Evolutionary conservation across 805 yeast genomes (phyloP), one percentile per base, ranked within the genome.

Genomic region (Ogataea pignaliae): DNA sequence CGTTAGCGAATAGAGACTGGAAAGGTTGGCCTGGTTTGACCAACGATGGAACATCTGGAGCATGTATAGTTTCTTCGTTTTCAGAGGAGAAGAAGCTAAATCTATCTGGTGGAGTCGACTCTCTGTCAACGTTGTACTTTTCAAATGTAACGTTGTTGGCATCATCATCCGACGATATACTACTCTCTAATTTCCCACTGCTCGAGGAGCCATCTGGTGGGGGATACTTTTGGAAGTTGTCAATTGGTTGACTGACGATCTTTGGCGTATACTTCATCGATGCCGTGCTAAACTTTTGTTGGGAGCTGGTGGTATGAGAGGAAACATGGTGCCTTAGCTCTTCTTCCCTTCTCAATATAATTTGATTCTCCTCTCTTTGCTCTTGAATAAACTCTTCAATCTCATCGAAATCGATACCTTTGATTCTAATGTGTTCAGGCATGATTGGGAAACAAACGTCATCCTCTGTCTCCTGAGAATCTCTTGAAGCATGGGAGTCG

Each of bases 391-490:
- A 88, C 53, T 85, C 93, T 46, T 88, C 96, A 52, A 91, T 76
- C 57, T 89, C 97, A 57, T 81, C 88, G 57, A 91, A 88, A 64
- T 91, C 96, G 53, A 93, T 87, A 14, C 96, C 97, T 47, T 81
- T 81, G 8, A 64, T 53, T 40, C 78, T 70, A 12, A 72, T 70
- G 44, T 75, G 79, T 47, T 83, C 84, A 3, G 86, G 81, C 40
- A 80, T 69, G 88, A 88, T 84, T 2, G 98, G 98, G 66, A 90
- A 90, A 71, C 98, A 91, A 37, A 91, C 99, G 75, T 91, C 98
- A 60, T 88, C 97, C 58, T 91, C 98, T 0, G 96, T 88, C 59
- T 89, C 97, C 54, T 87, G 95, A 3, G 90, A 82, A 15, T 82
- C 79, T 51, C 88, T 72, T 10, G 91, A 83, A 1, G 82, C 85